These are phyloP conservation scores for Actinomucor elegans DNA, from an alignment of 371 early-diverging fungal species.

Conservation along the genomic window DNA sequence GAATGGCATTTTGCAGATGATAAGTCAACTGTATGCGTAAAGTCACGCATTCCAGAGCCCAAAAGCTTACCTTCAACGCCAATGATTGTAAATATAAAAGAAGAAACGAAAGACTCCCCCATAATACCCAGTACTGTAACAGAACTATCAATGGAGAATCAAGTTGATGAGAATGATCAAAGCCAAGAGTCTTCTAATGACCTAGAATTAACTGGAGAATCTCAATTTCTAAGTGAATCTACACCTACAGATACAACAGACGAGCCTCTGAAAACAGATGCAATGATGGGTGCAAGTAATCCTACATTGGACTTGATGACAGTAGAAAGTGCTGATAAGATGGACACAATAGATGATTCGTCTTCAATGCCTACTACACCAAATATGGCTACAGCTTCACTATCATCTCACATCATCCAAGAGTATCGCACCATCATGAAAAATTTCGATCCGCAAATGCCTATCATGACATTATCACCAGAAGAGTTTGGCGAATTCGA, in stretches of 20 bases:
- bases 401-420: slow-evolving; percentile 22
- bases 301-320: neutral
- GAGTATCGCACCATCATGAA: slow-evolving; percentile 21
- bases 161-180: neutral
- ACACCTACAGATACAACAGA: neutral
- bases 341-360: slow-evolving; percentile 8
- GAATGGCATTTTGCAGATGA: slow-evolving; percentile 81
- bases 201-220: neutral
- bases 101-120: neutral
- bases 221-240: neutral
- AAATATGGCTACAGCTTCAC: neutral
- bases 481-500: slow-evolving; percentile 27
- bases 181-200: neutral
- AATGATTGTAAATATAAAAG: neutral
- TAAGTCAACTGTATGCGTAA: slow-evolving; percentile 68
- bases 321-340: neutral
- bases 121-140: neutral
- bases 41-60: slow-evolving; percentile 18
- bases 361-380: slow-evolving; percentile 25
- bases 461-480: slow-evolving; percentile 27
- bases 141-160: neutral
- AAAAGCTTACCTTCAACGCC: neutral
- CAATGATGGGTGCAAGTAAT: slow-evolving; percentile 16
- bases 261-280: slow-evolving; percentile 11
- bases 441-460: slow-evolving; percentile 25